Conservation (phyloP, 305 asterid species). For the Vinca major region DNA sequence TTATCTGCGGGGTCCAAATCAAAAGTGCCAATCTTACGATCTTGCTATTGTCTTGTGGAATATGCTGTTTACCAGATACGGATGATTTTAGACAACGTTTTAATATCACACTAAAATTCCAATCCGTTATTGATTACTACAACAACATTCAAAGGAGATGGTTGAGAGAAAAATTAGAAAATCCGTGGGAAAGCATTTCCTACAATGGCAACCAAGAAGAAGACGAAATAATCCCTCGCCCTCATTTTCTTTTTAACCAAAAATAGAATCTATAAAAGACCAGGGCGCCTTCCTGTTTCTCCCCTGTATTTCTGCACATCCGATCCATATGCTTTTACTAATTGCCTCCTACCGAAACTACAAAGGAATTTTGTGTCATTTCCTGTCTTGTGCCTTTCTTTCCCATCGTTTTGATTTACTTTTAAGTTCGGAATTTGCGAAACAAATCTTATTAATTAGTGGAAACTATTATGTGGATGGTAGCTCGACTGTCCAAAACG, state of each 20-base stretch:
- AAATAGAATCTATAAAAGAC: background rate
- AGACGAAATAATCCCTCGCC: background rate
- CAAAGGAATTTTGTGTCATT: background rate
- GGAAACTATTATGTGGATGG: too few relatives aligned
- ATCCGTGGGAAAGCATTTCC: background rate
- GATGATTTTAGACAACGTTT: too few relatives aligned
- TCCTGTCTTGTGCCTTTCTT: background rate
- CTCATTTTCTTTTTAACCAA: background rate
- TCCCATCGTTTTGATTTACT: too few relatives aligned
- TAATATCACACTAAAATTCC: too few relatives aligned
- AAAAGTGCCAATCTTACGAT: too few relatives aligned
- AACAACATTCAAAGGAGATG: background rate
- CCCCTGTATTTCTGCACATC: background rate
- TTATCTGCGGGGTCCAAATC: too few relatives aligned
- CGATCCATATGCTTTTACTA: background rate
- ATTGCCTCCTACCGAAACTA: background rate
- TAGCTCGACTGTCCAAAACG: too few relatives aligned
- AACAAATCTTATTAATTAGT: background rate
- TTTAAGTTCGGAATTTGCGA: background rate
- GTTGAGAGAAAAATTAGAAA: background rate
- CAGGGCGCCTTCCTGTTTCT: background rate
- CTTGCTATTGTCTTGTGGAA: background rate
- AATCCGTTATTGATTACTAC: background rate
- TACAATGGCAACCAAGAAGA: background rate
- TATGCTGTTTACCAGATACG: background rate